A percentile compares a stretch with the other conserved stretches of the same genome.
These are phyloP conservation scores for Durotheca rogersii DNA, from an alignment of 495 filamentous ascomycete genomes.

Conservation along the genomic window DNA sequence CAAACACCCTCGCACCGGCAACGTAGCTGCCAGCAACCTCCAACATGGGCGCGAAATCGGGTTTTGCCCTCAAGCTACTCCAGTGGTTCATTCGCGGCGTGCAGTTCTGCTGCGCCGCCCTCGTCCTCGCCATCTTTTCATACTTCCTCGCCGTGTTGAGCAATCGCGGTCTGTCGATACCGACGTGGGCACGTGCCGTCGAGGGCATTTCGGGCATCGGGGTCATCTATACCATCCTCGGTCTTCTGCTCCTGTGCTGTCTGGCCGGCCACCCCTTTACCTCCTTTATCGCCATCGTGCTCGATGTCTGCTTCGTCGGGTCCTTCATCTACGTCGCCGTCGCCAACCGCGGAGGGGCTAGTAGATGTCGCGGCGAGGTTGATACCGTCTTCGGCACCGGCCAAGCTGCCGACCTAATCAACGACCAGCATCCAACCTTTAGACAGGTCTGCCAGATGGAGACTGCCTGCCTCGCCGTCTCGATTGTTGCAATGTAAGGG, in stretches of 20 bases:
- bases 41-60: conserved; percentile 46
- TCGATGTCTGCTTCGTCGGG: conserved; percentile 60
- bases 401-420: conserved; percentile 41
- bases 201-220: conserved; percentile 77
- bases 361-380: conserved; percentile 61
- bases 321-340: conserved; percentile 63
- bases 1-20: too few species aligned
- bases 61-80: conserved; percentile 61
- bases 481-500: conserved; percentile 75
- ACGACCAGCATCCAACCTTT: conserved; percentile 51
- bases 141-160: conserved; percentile 67
- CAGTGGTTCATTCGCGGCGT: conserved; percentile 65
- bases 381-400: conserved; percentile 68
- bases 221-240: conserved; percentile 69
- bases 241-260: conserved; percentile 72
- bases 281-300: conserved; percentile 66
- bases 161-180: conserved; percentile 59
- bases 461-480: conserved; percentile 71
- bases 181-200: conserved; percentile 69
- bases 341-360: conserved; percentile 61
- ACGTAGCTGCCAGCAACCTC: conserved; percentile 13
- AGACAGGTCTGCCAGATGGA: conserved; percentile 66
- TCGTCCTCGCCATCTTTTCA: conserved; percentile 79
- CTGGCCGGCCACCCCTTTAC: conserved; percentile 67
- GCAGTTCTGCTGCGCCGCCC: conserved; percentile 67